These are phyloP conservation scores for Microdochium bolleyi DNA, from an alignment of 2,329 filamentous ascomycete genomes.

Conservation along the genomic window DNA sequence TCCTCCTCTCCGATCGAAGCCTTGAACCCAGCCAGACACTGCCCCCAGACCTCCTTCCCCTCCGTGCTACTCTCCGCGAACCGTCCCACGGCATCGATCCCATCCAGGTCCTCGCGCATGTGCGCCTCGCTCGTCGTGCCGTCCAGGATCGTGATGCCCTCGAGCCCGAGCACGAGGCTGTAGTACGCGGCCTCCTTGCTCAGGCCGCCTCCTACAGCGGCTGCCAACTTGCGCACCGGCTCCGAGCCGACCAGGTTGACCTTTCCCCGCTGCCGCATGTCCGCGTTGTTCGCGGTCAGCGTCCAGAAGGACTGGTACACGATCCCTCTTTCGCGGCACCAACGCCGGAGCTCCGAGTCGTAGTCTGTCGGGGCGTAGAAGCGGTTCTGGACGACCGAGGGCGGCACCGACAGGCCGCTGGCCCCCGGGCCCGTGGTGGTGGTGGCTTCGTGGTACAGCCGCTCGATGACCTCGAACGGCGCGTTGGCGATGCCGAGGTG, in stretches of 20 bases:
- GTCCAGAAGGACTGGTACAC: slow-evolving; percentile 49
- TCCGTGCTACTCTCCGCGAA: slow-evolving; percentile 20
- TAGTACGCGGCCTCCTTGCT: slow-evolving; percentile 34
- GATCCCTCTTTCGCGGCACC: slow-evolving; percentile 31
- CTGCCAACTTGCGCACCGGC: slow-evolving; percentile 44
- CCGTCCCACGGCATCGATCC: slow-evolving; percentile 26
- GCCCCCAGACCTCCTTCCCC: slow-evolving; percentile 41
- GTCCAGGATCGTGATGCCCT: slow-evolving; percentile 31
- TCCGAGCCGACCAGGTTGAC: background rate
- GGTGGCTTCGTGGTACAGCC: slow-evolving; percentile 29
- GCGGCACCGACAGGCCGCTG: slow-evolving; percentile 18
- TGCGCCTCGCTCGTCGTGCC: slow-evolving; percentile 36
- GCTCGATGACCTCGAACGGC: slow-evolving; percentile 45
- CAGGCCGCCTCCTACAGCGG: slow-evolving; percentile 20
- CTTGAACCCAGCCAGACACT: slow-evolving; percentile 39
- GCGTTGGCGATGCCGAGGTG: slow-evolving; percentile 71
- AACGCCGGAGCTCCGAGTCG: slow-evolving; percentile 50
- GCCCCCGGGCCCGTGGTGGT: slow-evolving; percentile 6
- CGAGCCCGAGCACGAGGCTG: slow-evolving; percentile 38
- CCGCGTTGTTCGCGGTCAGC: slow-evolving; percentile 32
- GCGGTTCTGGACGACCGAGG: slow-evolving; percentile 66
- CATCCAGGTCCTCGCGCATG: slow-evolving; percentile 42
- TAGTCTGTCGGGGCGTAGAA: slow-evolving; percentile 52
- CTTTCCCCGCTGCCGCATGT: background rate
- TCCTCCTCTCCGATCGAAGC: slow-evolving; percentile 1